phyloP scores from a whole-genome alignment of 176 grass and related monocot genomes.

The Saccharum spontaneum region DNA sequence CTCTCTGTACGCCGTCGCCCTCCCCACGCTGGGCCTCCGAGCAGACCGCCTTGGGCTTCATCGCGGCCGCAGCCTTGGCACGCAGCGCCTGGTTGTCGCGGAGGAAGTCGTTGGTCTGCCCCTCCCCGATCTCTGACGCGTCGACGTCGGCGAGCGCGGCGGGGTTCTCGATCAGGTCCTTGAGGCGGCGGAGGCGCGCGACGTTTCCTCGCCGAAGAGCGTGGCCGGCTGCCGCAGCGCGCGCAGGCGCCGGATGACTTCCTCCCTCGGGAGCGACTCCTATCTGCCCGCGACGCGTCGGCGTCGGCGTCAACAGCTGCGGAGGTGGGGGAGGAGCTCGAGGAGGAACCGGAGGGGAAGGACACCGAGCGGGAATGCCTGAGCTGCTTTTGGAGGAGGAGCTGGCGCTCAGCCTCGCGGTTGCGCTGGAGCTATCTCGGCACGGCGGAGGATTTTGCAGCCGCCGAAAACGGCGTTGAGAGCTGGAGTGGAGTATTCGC shows the following conservation, averaged over 20 bases:
- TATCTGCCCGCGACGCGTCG: no score
- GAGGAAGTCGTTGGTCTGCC: conserved; percentile 86
- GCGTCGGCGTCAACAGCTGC: no score
- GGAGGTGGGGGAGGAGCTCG: no score
- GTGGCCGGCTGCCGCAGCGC: no score
- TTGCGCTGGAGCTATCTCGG: conserved; percentile 68
- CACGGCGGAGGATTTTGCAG: conserved; percentile 51
- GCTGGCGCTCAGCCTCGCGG: conserved; percentile 39
- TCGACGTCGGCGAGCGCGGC: conserved; percentile 47
- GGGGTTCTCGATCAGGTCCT: conserved; percentile 42
- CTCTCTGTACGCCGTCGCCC: no score
- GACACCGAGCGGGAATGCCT: no score
- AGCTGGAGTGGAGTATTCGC: background rate
- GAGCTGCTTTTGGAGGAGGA: conserved; percentile 31
- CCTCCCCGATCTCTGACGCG: conserved; percentile 57
- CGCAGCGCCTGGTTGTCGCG: conserved; percentile 59
- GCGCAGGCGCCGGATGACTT: no score
- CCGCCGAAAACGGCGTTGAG: conserved; percentile 59
- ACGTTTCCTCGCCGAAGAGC: no score
- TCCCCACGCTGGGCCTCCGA: background rate
- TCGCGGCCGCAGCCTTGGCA: conserved; percentile 28
- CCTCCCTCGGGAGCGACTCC: no score
- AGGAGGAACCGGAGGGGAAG: background rate
- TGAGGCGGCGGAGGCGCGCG: no score
- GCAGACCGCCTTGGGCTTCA: conserved; percentile 36